Base-by-base conservation (phyloP, 1,284 basidiomycete species). In the Sanghuangporus baumii region DNA sequence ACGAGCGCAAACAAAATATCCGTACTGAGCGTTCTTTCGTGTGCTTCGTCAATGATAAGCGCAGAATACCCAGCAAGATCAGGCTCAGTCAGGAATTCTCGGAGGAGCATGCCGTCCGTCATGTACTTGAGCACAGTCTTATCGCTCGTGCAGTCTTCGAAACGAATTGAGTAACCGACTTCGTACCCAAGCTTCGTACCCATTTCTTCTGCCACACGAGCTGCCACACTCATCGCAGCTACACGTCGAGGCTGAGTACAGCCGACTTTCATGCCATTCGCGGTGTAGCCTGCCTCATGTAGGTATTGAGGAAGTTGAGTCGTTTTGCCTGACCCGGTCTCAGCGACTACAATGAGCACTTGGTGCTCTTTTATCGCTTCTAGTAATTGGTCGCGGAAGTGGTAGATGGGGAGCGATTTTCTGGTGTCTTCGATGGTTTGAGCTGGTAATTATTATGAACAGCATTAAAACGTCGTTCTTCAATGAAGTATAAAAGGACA, bases 181-280 rank as follows among this genome's bases (percentile, higher is more conserved):
- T 98, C 96, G 69, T 96, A 91, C 2, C 97, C 97, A 23, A 99
- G 87, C 71, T 97, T 91, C 5, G 89, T 91, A 4, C 96, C 97
- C 89, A 99, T 94, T 76, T 99, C 97, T 67, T 99, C 97, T 0
- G 96, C 96, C 3, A 99, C 97, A 78, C 97, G 95, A 4, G 95
- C 94, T 1, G 97, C 97, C 56, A 99, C 97, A 52, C 93, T 96
- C 97, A 99, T 99, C 37, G 97, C 97, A 3, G 97, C 97, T 12
- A 99, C 97, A 67, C 97, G 93, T 71, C 97, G 91, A 40, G 97
- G 97, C 75, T 99, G 97, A 0, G 97, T 99, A 72, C 97, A 99
- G 0, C 96, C 97, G 40, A 99, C 83, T 74, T 96, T 98, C 74
- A 86, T 79, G 6, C 96, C 96, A 67, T 86, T 84, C 20, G 87